Base-by-base conservation (phyloP, 2,329 filamentous ascomycete species). In the Botryosphaeria dothidea region DNA sequence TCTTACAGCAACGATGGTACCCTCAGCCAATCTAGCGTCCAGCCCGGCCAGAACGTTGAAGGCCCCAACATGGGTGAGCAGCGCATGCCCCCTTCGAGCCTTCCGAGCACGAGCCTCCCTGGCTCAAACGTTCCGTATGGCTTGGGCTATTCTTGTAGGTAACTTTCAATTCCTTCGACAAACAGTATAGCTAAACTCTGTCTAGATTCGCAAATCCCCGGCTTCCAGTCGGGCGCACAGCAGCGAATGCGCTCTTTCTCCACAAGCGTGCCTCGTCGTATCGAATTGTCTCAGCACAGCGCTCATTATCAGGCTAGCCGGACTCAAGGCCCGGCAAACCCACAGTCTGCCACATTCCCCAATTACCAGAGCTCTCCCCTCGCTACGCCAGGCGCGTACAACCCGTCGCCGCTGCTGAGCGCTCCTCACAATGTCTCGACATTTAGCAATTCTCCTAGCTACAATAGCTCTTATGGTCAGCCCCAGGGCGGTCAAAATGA, bases 241-340 rank as follows among this genome's bases (percentile, higher is more conserved):
- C 73, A 72, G 61, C 72, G 77, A 51, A 75, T 79, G 72, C 76
- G 77, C 36, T 78, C 76, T 23, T 78, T 78, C 68, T 78, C 76
- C 17, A 75, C 70, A 61, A 73, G 70, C 36, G 73, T 78, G 31
- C 77, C 77, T 11, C 69, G 77, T 21, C 74, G 77, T 46, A 79
- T 79, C 51, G 77, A 79, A 66, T 66, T 79, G 66, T 78, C 76
- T 68, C 77, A 64, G 19, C 62, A 64, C 38, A 64, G 62, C 62
- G 62, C 76, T 21, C 74, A 77, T 66, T 79, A 78, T 67, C 72
- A 64, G 21, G 17, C 72, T 11, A 73, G 68, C 51, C 38, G 51
- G 4, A 64, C 62, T 57, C 56, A 38, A 4, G 57, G 29, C 5
- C 48, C 69, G 4, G 72, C 73, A n/a, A 77, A 75, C 23, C 77